These are phyloP conservation scores for Phytomonas sp. DNA, from an alignment of 208 protist genomes.

Conservation along the genomic window DNA sequence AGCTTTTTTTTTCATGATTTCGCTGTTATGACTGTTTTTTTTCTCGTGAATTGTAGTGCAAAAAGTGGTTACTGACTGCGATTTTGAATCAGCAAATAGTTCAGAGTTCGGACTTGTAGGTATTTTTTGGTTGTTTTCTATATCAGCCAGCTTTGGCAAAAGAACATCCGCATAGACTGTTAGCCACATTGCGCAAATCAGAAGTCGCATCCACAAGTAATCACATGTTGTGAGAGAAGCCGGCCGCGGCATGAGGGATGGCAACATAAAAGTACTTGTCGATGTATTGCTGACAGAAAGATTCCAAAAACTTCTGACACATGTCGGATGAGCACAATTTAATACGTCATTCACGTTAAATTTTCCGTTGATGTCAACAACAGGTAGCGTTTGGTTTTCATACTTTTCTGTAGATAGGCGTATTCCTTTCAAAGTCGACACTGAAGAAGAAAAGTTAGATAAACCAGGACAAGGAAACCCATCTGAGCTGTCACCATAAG, in stretches of 20 bases:
- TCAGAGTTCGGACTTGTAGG: background rate
- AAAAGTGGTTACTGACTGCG: background rate
- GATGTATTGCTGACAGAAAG: background rate
- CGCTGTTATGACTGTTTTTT: background rate
- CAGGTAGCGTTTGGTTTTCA: background rate
- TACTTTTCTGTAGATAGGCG: background rate
- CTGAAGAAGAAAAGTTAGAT: background rate
- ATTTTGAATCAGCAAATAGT: background rate
- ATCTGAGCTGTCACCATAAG: background rate
- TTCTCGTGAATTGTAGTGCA: background rate
- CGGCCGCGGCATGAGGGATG: conserved; percentile 36
- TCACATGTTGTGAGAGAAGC: conserved; percentile 35
- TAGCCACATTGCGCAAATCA: conserved; percentile 58
- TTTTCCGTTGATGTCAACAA: background rate
- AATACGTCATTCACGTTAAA: background rate
- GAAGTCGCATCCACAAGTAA: conserved; percentile 49
- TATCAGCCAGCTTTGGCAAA: background rate
- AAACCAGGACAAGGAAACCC: background rate
- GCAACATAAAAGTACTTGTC: background rate
- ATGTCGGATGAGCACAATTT: background rate
- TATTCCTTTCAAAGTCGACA: background rate
- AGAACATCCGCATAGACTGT: conserved; percentile 28
- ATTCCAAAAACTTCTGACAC: background rate
- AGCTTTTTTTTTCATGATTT: background rate
- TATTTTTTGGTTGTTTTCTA: background rate